Percentiles rank a stretch among this genome's conserved stretches.
Evolutionary conservation across 2,329 filamentous ascomycete genomes (phyloP).

Genomic region (Curvularia spicifera): DNA sequence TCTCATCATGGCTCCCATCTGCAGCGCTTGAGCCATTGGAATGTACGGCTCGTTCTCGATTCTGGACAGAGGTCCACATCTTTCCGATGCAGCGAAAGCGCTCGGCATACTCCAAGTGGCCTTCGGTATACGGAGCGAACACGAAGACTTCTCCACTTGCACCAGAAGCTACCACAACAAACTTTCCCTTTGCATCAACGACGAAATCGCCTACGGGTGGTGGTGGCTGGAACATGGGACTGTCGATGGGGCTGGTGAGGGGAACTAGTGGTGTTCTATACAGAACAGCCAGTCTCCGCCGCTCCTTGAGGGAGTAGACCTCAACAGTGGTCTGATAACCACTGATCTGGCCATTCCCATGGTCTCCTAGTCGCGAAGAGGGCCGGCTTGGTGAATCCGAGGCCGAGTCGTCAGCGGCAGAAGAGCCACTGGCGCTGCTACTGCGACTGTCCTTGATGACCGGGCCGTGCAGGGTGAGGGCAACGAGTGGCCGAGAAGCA

Average conservation of each 20-base stretch:
- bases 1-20: conserved; percentile 46
- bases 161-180: conserved; percentile 77
- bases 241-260: conserved; percentile 62
- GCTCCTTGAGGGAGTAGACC: conserved; percentile 82
- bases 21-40: conserved; percentile 46
- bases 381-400: conserved; percentile 48
- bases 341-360: conserved; percentile 52
- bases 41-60: conserved; percentile 42
- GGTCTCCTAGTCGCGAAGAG: conserved; percentile 38
- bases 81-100: conserved; percentile 78
- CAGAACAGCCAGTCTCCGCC: conserved; percentile 72
- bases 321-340: conserved; percentile 88
- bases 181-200: conserved; percentile 74
- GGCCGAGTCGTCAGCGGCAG: conserved; percentile 47
- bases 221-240: conserved; percentile 71
- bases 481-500: conserved; percentile 73
- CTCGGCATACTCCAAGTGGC: conserved; percentile 34
- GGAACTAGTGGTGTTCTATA: conserved; percentile 71
- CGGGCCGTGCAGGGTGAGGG: conserved; percentile 80
- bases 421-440: conserved; percentile 45
- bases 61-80: conserved; percentile 86
- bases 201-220: conserved; percentile 74
- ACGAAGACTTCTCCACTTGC: conserved; percentile 87
- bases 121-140: conserved; percentile 55
- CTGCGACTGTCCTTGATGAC: conserved; percentile 59